A percentile compares a stretch with the other conserved stretches of the same genome.
Conservation (phyloP, 1,284 basidiomycete genomes). For the Fomitopsis schrenkii region DNA sequence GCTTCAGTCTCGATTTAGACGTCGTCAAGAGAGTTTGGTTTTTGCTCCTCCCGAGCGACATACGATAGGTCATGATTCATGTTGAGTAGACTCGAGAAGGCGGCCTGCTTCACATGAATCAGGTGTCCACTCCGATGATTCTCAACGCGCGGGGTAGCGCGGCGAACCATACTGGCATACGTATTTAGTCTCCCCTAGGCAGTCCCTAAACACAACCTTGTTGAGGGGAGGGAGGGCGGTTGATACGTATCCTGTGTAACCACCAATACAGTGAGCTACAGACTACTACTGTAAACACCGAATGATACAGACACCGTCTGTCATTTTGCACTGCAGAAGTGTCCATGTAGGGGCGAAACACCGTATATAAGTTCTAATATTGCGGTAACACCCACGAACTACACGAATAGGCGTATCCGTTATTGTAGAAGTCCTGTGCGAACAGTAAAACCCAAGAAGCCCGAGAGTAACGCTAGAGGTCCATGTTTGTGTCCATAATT, state of each 20-base stretch:
- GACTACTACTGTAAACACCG: background rate
- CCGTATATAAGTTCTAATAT: background rate
- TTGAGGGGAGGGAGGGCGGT: no score
- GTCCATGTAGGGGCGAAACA: background rate
- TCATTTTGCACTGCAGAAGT: background rate
- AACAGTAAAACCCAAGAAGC: background rate
- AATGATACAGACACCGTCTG: background rate
- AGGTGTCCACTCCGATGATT: no score
- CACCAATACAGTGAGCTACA: background rate
- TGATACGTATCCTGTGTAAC: background rate
- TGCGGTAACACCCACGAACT: background rate
- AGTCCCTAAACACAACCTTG: no score
- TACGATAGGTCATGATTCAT: no score
- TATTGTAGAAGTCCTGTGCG: background rate
- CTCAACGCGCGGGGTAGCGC: no score
- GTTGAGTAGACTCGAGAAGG: no score
- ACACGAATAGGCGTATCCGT: background rate
- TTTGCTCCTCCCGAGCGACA: no score
- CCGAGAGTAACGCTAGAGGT: background rate
- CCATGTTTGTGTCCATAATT: conserved; percentile 3
- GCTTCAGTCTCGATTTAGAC: no score
- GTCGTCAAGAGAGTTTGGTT: no score
- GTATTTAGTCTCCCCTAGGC: no score
- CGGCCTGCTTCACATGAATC: no score
- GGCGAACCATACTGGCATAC: no score